These are phyloP conservation scores for Hansenula lynferdii DNA, from an alignment of 1,139 yeast genomes.

Conservation along the genomic window DNA sequence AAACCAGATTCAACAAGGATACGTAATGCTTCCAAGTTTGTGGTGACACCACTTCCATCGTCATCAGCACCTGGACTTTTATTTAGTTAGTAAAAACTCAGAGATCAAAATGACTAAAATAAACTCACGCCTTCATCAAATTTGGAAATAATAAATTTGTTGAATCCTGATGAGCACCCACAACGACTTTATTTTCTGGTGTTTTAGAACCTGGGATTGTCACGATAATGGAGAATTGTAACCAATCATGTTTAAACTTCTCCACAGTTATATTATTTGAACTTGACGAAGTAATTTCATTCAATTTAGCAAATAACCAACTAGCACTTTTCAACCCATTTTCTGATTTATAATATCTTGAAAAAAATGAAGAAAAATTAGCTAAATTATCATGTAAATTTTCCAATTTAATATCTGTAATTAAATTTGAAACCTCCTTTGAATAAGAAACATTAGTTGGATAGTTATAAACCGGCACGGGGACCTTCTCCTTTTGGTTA, in stretches of 20 bases:
- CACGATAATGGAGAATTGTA: slow-evolving; percentile 53
- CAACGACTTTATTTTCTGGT: slow-evolving; percentile 52
- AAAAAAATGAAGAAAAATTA: slow-evolving; percentile 62
- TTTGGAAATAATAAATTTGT: slow-evolving; percentile 71
- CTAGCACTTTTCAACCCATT: slow-evolving; percentile 67
- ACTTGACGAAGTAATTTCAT: slow-evolving; percentile 32
- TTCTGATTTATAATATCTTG: slow-evolving; percentile 76
- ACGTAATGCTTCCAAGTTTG: slow-evolving; percentile 72
- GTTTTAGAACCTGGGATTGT: slow-evolving; percentile 31
- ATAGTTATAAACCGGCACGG: slow-evolving; percentile 43
- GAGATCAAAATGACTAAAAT: no score
- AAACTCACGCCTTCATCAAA: slow-evolving; percentile 58
- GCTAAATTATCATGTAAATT: slow-evolving; percentile 52
- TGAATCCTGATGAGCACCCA: slow-evolving; percentile 92
- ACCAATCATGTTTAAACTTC: slow-evolving; percentile 49
- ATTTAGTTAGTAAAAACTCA: no score
- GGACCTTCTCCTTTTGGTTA: slow-evolving; percentile 30
- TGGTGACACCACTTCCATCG: slow-evolving; percentile 85
- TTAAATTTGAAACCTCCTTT: slow-evolving; percentile 37
- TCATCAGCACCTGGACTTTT: slow-evolving; percentile 99
- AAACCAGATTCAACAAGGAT: slow-evolving; percentile 44
- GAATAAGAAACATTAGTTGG: slow-evolving; percentile 42
- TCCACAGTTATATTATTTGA: slow-evolving; percentile 29
- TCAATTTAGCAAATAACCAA: slow-evolving; percentile 58
- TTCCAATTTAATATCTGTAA: slow-evolving; percentile 33